phyloP scores from a whole-genome alignment of 1,139 yeast species.

The Suhomyces bokatorum region DNA sequence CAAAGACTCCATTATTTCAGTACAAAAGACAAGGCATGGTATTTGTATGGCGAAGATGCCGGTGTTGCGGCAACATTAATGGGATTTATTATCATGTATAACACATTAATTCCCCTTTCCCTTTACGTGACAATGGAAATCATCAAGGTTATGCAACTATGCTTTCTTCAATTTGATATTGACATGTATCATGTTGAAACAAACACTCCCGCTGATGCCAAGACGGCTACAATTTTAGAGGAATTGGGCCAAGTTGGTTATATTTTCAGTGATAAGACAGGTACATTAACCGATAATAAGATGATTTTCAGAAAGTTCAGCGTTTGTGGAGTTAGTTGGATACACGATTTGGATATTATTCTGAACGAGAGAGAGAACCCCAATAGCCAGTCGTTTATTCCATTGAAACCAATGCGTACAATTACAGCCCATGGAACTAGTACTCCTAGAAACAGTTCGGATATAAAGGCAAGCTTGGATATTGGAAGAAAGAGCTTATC shows the following conservation, averaged over 20 bases:
- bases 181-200: conserved; percentile 89
- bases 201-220: conserved; percentile 91
- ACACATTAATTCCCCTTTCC: conserved; percentile 91
- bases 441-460: conserved; percentile 12
- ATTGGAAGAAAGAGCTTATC: conserved; percentile 32
- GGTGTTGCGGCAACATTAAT: conserved; percentile 90
- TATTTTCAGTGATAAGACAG: conserved; percentile 94
- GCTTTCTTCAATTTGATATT: conserved; percentile 80
- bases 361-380: conserved; percentile 18
- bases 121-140: conserved; percentile 96
- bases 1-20: conserved; percentile 55
- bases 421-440: neutral
- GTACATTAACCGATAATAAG: conserved; percentile 88
- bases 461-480: conserved; percentile 8
- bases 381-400: conserved; percentile 4
- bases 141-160: conserved; percentile 82
- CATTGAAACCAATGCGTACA: conserved; percentile 3
- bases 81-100: conserved; percentile 97
- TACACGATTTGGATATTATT: conserved; percentile 68
- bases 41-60: conserved; percentile 66
- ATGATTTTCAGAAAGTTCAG: conserved; percentile 86
- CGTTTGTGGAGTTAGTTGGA: conserved; percentile 86
- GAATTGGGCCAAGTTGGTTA: conserved; percentile 97
- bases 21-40: conserved; percentile 65
- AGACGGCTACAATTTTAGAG: conserved; percentile 92